phyloP scores from a whole-genome alignment of 2,329 filamentous ascomycete species.

The Fusarium virguliforme region DNA sequence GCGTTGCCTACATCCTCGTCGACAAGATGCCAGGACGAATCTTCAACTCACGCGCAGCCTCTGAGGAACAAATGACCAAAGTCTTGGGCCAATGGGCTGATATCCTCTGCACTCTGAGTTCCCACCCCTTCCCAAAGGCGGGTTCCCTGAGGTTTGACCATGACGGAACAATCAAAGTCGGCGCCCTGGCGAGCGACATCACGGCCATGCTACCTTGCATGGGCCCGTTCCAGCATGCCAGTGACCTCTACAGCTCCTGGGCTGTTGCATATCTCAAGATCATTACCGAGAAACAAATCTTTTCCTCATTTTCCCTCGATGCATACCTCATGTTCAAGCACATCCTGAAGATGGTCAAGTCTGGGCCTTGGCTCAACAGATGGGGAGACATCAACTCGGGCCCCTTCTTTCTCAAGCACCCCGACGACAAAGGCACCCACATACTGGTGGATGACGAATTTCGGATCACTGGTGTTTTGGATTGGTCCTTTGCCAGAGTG shows the following conservation, averaged over 20 bases:
- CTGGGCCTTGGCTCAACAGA: conserved; percentile 19
- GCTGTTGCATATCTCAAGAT: conserved; percentile 42
- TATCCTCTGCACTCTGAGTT: background rate
- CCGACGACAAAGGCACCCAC: conserved; percentile 64
- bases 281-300: conserved; percentile 51
- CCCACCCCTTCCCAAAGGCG: conserved; percentile 16
- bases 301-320: conserved; percentile 41
- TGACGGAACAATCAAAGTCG: conserved; percentile 22
- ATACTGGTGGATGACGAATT: conserved; percentile 61
- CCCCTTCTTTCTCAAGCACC: conserved; percentile 61
- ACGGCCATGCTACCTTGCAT: conserved; percentile 31
- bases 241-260: conserved; percentile 42
- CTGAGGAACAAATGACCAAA: conserved; percentile 38
- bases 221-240: conserved; percentile 28
- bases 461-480: conserved; percentile 58
- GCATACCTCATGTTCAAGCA: conserved; percentile 58
- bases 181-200: conserved; percentile 26
- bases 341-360: conserved; percentile 49
- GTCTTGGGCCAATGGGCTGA: conserved; percentile 24
- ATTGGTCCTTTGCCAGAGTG: conserved; percentile 33
- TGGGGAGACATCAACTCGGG: conserved; percentile 29
- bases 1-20: conserved; percentile 50
- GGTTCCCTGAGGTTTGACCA: conserved; percentile 23
- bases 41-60: conserved; percentile 38
- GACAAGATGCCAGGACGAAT: conserved; percentile 47